Evolutionary conservation across 257 asterid genomes (phyloP), one percentile per base, ranked within the genome.

Genomic region (Przewalskia tangutica): DNA sequence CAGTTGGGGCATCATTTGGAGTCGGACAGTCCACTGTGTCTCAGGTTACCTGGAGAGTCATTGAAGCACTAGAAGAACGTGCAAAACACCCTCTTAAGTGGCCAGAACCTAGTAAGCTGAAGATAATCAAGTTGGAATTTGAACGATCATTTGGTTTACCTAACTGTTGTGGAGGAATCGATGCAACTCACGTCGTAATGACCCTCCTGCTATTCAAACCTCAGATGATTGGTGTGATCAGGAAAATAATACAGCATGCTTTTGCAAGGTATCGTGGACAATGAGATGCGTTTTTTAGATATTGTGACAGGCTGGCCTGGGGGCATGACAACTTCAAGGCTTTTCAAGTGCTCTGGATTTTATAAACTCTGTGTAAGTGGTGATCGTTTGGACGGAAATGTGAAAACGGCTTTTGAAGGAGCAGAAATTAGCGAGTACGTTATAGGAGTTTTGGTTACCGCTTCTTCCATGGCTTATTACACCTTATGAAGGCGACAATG

Each of bases 21-120:
- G 98, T 96, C 7, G 98, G 98, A 75, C 98, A 96, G 83, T 96
- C 99, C 11, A 96, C 99, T 0, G 99, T 94, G 67, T 96, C 99
- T 50, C 99, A 96, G 83, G 97, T 96, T 68, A 96, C 99, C 1
- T 96, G 98, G 98, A 87, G 99, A 68, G 94, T 96, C 73, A 92
- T 96, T 3, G 98, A 94, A 85, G 98, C 98, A 6, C 86, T 93
- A 86, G 99, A 96, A 86, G 99, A 93, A 77, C 98, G 98, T 7
- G 97, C 93, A 1, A 89, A 88, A 81, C 97, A 96, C 89, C 99
- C 94, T 81, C 98, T 96, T 79, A 88, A 56, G 50, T 96, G 99
- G 99, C 99, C 98, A 2, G 92, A 87, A 56, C 80, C 89, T 1
- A 81, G 36, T 79, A 86, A 82, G 77, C 87, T 91, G 86, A 90